Base-by-base conservation (phyloP, 345 rosid species). In the Carallia pectinifolia region DNA sequence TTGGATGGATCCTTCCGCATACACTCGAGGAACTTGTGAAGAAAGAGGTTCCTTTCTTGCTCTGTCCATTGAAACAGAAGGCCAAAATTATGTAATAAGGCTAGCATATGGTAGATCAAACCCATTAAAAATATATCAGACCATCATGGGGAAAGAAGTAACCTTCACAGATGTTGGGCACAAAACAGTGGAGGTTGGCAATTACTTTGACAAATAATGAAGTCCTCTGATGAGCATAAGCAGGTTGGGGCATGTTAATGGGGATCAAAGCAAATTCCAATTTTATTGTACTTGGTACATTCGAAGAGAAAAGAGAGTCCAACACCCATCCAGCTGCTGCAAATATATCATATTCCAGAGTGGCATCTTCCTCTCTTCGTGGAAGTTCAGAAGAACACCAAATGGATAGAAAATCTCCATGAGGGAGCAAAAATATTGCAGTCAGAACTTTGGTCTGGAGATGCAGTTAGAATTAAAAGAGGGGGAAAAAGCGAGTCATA, bases 181-280 rank as follows among this genome's bases (percentile, higher is more conserved):
- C 79, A 77, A 92, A 96, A 77, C 98, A 96, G 72, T 96, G 98
- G 60, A 96, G 99, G 83, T 96, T 92, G n/a, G 98, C 97, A 15
- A 96, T 90, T 62, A 92, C 75, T 87, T 92, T 96, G 74, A 96
- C 82, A 77, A 96, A 72, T 72, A 92, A 80, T 33, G 99, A 85
- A 78, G 97, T 85, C 76, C 97, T 87, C 66, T 92, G 97, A 84
- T 92, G 97, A 18, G 95, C 88, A 71, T 92, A 92, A 5, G 84
- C 81, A 79, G 91, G 72, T 84, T 85, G 92, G 63, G 90, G 81
- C 77, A 96, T 82, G 73, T 77, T 89, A 68, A 69, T 83, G 60
- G 82, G 81, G 66, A 69, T 67, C 36, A 87, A 68, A 61, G 71
- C 79, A 72, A 81, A 82, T 79, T 90, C 92, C 73, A 84, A 76